These are phyloP conservation scores for Metroxylon sagu DNA, from an alignment of 176 grass and related monocot species.

Conservation along the genomic window DNA sequence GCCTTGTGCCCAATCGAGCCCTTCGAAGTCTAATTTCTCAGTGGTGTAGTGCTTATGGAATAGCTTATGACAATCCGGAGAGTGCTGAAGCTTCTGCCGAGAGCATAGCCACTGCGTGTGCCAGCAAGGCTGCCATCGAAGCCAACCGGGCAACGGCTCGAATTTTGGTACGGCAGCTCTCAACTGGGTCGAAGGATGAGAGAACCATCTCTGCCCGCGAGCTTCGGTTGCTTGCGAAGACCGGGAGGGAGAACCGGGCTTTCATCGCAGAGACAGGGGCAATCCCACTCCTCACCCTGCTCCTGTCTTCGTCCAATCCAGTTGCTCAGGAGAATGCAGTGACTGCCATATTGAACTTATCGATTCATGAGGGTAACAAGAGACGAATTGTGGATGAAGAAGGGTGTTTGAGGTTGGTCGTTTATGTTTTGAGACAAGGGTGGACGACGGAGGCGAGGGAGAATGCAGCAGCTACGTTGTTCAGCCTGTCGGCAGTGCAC, in stretches of 20 bases:
- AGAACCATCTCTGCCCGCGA: constrained; percentile 63
- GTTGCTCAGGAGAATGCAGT: constrained; percentile 91
- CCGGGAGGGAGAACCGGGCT: constrained; percentile 62
- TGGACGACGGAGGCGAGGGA: constrained; percentile 75
- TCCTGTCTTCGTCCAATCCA: constrained; percentile 48
- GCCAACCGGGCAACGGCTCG: constrained; percentile 54
- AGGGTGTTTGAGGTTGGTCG: constrained; percentile 54
- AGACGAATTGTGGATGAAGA: constrained; percentile 68
- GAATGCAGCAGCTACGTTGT: constrained; percentile 91
- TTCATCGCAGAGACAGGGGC: constrained; percentile 80
- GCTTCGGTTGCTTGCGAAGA: constrained; percentile 78
- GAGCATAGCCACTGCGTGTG: constrained; percentile 41
- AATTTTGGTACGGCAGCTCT: constrained; percentile 58
- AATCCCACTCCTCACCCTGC: constrained; percentile 49
- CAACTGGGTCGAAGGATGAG: constrained; percentile 26
- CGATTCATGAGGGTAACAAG: constrained; percentile 85
- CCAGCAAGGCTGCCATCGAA: constrained; percentile 58
- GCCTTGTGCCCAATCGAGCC: constrained; percentile 49
- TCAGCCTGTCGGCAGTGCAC: constrained; percentile 88
- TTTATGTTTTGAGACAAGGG: constrained; percentile 67
- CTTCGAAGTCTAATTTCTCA: constrained; percentile 75
- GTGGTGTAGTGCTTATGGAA: constrained; percentile 58
- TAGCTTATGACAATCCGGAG: constrained; percentile 67
- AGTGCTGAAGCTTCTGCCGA: constrained; percentile 48
- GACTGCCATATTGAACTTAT: constrained; percentile 82